Percentiles rank a stretch among this genome's conserved stretches.
phyloP scores from a whole-genome alignment of 306 rosid genomes.

The cucumber (Cucumis sativus) region Cucumber_9930_V3 NC_026657.2:33425501-33426000 shows the following conservation, averaged over 20 bases:
- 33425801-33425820: too few relatives aligned
- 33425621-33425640: conserved; percentile 55
- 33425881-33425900: too few relatives aligned
- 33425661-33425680: conserved; percentile 64
- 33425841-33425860: too few relatives aligned
- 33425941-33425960: too few relatives aligned
- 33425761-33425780: conserved; percentile 37
- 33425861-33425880: too few relatives aligned
- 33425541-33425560: background rate
- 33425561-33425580: conserved; percentile 86
- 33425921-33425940: too few relatives aligned
- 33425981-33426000: too few relatives aligned
- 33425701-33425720: conserved; percentile 49
- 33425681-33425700: conserved; percentile 55
- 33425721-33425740: conserved; percentile 58
- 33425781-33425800: background rate
- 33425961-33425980: too few relatives aligned
- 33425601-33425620: conserved; percentile 34
- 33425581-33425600: conserved; percentile 91
- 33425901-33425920: too few relatives aligned
- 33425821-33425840: too few relatives aligned
- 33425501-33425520: background rate
- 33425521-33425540: background rate
- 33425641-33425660: conserved; percentile 80
- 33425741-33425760: conserved; percentile 57